A percentile compares a stretch with the other conserved stretches of the same genome.
phyloP scores from a whole-genome alignment of 768 basidiomycete genomes.

The Naganishia onofrii region DNA sequence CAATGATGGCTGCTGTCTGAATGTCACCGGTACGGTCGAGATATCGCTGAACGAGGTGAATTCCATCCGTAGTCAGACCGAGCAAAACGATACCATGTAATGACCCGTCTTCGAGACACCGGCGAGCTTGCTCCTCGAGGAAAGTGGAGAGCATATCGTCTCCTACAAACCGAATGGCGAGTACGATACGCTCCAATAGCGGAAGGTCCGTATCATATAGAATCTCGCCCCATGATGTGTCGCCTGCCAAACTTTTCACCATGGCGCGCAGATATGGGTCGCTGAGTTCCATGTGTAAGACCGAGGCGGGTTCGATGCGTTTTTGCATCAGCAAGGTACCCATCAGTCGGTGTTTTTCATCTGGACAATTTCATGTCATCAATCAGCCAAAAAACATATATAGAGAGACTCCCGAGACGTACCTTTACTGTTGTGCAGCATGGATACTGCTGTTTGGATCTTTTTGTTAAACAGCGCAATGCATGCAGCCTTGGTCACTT shows the following conservation, averaged over 20 bases:
- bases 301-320: conserved; percentile 39
- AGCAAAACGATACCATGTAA: conserved; percentile 39
- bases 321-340: conserved; percentile 40
- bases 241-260: conserved; percentile 40
- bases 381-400: neutral
- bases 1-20: conserved; percentile 45
- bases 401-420: conserved; percentile 2
- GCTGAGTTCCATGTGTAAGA: conserved; percentile 40
- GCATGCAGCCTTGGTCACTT: conserved; percentile 47
- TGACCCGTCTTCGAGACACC: conserved; percentile 34
- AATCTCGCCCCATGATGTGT: conserved; percentile 46
- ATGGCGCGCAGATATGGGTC: conserved; percentile 50
- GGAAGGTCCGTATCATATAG: conserved; percentile 44
- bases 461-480: conserved; percentile 48
- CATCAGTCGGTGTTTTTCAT: conserved; percentile 44
- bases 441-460: conserved; percentile 40
- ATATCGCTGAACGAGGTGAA: conserved; percentile 39
- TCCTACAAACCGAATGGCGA: conserved; percentile 44
- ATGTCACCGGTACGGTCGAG: conserved; percentile 45
- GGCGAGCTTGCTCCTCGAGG: conserved; percentile 37
- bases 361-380: conserved; percentile 29
- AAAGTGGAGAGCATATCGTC: conserved; percentile 44
- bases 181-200: conserved; percentile 43
- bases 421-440: conserved; percentile 43
- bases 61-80: conserved; percentile 39